These are phyloP conservation scores for Amanita molliuscula DNA, from an alignment of 768 basidiomycete species.

Conservation along the genomic window DNA sequence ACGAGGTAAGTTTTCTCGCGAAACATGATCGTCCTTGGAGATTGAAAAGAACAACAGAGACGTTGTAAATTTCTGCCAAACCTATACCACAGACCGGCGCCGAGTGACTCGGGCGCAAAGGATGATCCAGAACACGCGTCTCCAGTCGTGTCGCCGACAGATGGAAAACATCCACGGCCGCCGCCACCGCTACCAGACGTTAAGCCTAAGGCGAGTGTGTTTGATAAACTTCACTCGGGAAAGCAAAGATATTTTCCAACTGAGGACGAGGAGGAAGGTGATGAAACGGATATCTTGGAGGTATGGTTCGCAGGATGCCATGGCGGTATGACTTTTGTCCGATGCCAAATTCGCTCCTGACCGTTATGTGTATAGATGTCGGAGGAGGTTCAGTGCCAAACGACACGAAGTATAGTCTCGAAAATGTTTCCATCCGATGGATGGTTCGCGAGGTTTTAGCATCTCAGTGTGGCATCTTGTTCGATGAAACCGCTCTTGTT, in stretches of 20 bases:
- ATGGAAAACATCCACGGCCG: not conserved
- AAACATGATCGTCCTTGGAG: not conserved
- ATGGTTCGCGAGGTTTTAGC: slow-evolving; percentile 61
- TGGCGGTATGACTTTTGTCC: slow-evolving; percentile 33
- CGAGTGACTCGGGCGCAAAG: slow-evolving; percentile 13
- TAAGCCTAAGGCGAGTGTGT: not conserved
- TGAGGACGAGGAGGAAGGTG: not conserved
- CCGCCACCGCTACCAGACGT: slow-evolving; percentile 3
- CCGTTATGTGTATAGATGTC: slow-evolving; percentile 36
- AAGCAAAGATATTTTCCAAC: not conserved
- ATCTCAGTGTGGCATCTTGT: slow-evolving; percentile 49
- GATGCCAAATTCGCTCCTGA: not conserved
- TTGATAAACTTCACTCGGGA: not conserved
- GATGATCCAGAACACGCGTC: slow-evolving; percentile 19
- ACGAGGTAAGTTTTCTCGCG: slow-evolving; percentile 44
- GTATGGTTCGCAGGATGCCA: slow-evolving; percentile 80
- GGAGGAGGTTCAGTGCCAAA: slow-evolving; percentile 55
- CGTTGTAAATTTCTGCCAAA: slow-evolving; percentile 61
- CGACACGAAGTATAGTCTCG: slow-evolving; percentile 29
- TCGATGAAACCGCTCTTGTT: slow-evolving; percentile 38
- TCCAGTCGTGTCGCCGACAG: slow-evolving; percentile 4
- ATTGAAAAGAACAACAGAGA: slow-evolving; percentile 26
- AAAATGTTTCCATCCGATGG: slow-evolving; percentile 63
- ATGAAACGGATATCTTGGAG: slow-evolving; percentile 46
- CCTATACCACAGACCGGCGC: slow-evolving; percentile 40